Evolutionary conservation across 2,329 filamentous ascomycete genomes (phyloP).

Genomic region (Pseudogymnoascus sp.): DNA sequence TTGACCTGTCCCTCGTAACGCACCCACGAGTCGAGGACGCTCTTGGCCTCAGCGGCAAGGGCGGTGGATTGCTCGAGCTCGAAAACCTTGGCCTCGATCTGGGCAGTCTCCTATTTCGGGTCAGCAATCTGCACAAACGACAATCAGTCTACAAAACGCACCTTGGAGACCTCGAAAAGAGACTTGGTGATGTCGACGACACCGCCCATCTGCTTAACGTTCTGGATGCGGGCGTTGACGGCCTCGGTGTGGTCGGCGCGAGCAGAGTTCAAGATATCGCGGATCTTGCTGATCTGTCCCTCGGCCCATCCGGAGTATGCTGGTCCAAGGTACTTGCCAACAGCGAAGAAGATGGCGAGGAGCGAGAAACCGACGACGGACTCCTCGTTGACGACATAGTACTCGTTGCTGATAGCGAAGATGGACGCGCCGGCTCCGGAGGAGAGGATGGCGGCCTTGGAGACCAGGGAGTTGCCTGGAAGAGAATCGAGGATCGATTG

Average conservation of each 20-base stretch:
- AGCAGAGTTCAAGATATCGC: conserved; percentile 88
- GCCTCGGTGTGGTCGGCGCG: conserved; percentile 91
- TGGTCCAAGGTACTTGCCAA: conserved; percentile 91
- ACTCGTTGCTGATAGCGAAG: conserved; percentile 97
- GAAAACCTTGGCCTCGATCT: conserved; percentile 91
- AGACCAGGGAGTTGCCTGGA: conserved; percentile 84
- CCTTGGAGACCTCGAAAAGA: conserved; percentile 97
- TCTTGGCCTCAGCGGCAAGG: conserved; percentile 86
- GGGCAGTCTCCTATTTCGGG: conserved; percentile 65
- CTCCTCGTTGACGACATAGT: conserved; percentile 99
- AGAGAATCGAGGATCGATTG: conserved; percentile 90
- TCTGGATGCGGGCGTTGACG: conserved; percentile 89
- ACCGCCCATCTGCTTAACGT: conserved; percentile 86
- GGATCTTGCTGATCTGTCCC: conserved; percentile 83
- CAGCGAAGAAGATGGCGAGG: conserved; percentile 82
- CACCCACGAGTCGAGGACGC: conserved; percentile 95
- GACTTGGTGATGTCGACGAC: conserved; percentile 96
- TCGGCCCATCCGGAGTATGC: conserved; percentile 90
- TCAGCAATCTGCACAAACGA: conserved; percentile 8
- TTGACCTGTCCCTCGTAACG: conserved; percentile 98
- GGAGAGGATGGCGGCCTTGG: conserved; percentile 96
- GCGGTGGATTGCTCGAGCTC: conserved; percentile 96
- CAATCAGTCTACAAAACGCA: conserved; percentile 35
- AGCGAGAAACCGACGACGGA: conserved; percentile 89
- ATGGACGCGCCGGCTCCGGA: conserved; percentile 83